These are phyloP conservation scores for Xylaria sp. DNA, from an alignment of 2,329 filamentous ascomycete species.

Conservation along the genomic window DNA sequence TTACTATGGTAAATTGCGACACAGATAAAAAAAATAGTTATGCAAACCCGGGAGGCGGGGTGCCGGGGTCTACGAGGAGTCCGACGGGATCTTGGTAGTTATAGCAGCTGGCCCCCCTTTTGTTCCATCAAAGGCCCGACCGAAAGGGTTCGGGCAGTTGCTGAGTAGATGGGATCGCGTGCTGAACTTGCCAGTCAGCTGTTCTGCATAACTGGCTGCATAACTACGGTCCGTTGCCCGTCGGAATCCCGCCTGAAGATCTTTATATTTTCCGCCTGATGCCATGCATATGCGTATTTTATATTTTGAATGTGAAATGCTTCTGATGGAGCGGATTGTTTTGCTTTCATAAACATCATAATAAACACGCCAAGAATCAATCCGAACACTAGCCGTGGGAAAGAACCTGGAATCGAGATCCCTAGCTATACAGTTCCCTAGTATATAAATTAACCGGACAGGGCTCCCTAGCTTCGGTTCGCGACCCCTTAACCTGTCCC, in stretches of 20 bases:
- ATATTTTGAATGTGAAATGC: not conserved
- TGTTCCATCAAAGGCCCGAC: not conserved
- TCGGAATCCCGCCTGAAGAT: not conserved
- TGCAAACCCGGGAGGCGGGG: constrained; percentile 18
- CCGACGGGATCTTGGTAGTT: constrained; percentile 32
- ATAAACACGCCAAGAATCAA: not conserved
- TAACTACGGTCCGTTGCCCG: not conserved
- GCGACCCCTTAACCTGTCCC: constrained; percentile 3
- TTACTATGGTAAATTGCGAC: not conserved
- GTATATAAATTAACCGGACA: constrained; percentile 30
- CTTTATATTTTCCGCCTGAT: not conserved
- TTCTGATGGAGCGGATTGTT: not conserved
- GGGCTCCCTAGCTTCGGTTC: constrained; percentile 16
- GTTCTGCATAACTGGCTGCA: constrained; percentile 2
- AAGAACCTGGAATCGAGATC: constrained; percentile 1
- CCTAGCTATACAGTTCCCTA: not conserved
- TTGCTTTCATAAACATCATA: not conserved
- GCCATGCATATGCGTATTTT: not conserved
- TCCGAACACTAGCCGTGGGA: not conserved
- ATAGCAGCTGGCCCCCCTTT: constrained; percentile 14
- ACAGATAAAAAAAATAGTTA: constrained; percentile 7
- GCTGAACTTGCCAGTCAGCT: constrained; percentile 5
- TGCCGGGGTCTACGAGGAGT: constrained; percentile 36
- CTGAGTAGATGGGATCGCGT: constrained; percentile 6
- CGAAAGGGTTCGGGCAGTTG: constrained; percentile 10